A percentile compares a stretch with the other conserved stretches of the same genome.
These are phyloP conservation scores for Exophiala viscosa DNA, from an alignment of 2,329 filamentous ascomycete genomes.

Conservation along the genomic window DNA sequence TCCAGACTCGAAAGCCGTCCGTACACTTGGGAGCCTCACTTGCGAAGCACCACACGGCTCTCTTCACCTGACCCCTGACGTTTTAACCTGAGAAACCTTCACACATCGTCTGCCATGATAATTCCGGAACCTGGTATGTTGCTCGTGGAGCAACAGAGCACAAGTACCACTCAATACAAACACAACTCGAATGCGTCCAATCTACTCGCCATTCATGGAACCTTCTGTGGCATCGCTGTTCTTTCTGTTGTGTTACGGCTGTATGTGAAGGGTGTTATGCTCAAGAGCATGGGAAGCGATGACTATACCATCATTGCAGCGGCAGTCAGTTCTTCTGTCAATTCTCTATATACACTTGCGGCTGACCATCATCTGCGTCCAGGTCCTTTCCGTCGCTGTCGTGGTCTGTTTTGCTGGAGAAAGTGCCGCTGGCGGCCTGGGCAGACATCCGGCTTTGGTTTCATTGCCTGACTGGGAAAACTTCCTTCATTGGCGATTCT, in stretches of 20 bases:
- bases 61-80: background rate
- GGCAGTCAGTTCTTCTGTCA: slow-evolving; percentile 36
- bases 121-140: slow-evolving; percentile 4
- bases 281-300: slow-evolving; percentile 49
- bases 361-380: background rate
- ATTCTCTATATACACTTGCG: background rate
- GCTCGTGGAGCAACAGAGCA: slow-evolving; percentile 21
- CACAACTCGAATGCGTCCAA: slow-evolving; percentile 36
- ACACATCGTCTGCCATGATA: slow-evolving; percentile 8
- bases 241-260: slow-evolving; percentile 41
- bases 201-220: slow-evolving; percentile 42
- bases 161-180: slow-evolving; percentile 32
- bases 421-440: slow-evolving; percentile 38
- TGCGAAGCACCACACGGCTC: background rate
- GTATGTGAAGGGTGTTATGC: slow-evolving; percentile 47
- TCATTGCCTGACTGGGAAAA: slow-evolving; percentile 32
- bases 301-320: slow-evolving; percentile 46
- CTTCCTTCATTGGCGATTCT: slow-evolving; percentile 43
- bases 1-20: background rate
- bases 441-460: slow-evolving; percentile 43
- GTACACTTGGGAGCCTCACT: background rate
- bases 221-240: slow-evolving; percentile 38
- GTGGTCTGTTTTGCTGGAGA: slow-evolving; percentile 41
- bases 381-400: slow-evolving; percentile 30
- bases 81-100: background rate